phyloP scores from a whole-genome alignment of 805 yeast species.

The Ogataea dorogensis region DNA sequence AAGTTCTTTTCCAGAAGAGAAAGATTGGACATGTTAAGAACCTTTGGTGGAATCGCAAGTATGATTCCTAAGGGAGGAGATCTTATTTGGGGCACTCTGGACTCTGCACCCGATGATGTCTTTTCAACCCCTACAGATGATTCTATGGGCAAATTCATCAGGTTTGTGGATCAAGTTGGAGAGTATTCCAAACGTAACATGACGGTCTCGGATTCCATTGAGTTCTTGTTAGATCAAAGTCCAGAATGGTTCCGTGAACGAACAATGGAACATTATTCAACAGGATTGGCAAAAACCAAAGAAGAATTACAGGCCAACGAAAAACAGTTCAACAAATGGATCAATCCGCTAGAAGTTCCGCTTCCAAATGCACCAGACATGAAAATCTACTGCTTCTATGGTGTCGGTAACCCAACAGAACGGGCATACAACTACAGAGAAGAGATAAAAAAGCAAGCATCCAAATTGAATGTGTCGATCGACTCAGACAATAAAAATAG shows the following conservation, averaged over 20 bases:
- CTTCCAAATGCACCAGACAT: constrained; percentile 92
- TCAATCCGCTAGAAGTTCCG: constrained; percentile 90
- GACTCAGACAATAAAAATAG: constrained; percentile 63
- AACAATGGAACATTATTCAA: constrained; percentile 69
- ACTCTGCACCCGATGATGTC: constrained; percentile 69
- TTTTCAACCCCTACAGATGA: constrained; percentile 25
- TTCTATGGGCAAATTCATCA: constrained; percentile 72
- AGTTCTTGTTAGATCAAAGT: constrained; percentile 57
- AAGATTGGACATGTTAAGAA: constrained; percentile 77
- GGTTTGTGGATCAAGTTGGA: constrained; percentile 51
- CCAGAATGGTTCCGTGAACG: constrained; percentile 77
- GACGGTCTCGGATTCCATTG: constrained; percentile 67
- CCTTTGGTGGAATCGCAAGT: constrained; percentile 92
- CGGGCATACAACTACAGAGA: constrained; percentile 85
- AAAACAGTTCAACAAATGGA: constrained; percentile 77
- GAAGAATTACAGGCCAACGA: constrained; percentile 64
- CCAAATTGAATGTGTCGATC: constrained; percentile 67
- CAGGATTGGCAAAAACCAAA: constrained; percentile 63
- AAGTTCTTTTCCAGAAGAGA: constrained; percentile 89
- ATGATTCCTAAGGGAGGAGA: constrained; percentile 98
- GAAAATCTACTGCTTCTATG: constrained; percentile 87
- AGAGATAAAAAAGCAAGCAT: constrained; percentile 49
- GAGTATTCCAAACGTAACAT: constrained; percentile 47
- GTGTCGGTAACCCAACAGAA: constrained; percentile 96
- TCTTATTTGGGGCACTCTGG: constrained; percentile 77